Evolutionary conservation across 768 basidiomycete species (phyloP).

Genomic region (Suillus paluster): DNA sequence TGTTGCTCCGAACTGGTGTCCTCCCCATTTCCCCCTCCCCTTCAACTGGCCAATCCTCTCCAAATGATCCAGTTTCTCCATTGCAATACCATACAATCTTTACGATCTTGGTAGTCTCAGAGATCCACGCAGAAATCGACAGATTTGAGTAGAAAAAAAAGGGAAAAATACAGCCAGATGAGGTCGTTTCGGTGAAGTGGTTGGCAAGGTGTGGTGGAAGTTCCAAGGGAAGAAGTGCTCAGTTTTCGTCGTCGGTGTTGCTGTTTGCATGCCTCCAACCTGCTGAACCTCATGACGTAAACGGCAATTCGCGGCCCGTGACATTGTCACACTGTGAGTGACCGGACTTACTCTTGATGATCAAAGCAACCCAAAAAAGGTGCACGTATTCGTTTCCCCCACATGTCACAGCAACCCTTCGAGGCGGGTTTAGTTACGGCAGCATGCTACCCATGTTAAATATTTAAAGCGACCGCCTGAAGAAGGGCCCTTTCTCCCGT

Average conservation of each 20-base stretch:
- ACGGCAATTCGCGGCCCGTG: conserved; percentile 33
- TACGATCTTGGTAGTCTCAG: conserved; percentile 3
- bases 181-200: conserved; percentile 11
- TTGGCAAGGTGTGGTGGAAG: conserved; percentile 32
- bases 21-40: conserved; percentile 27
- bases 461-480: conserved; percentile 21
- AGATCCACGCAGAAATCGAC: neutral
- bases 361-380: conserved; percentile 28
- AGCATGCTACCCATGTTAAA: conserved; percentile 5
- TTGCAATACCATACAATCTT: neutral
- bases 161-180: conserved; percentile 11
- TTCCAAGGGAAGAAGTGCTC: conserved; percentile 37
- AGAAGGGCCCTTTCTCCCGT: conserved; percentile 2
- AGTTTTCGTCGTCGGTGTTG: conserved; percentile 27
- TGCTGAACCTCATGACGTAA: conserved; percentile 20
- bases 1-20: conserved; percentile 27
- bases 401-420: neutral
- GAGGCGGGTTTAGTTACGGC: conserved; percentile 30
- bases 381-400: conserved; percentile 15
- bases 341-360: conserved; percentile 20
- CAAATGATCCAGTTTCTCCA: neutral
- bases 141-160: conserved; percentile 10
- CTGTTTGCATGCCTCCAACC: conserved; percentile 22
- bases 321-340: conserved; percentile 7
- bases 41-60: conserved; percentile 21